Conservation (phyloP, 192 early-diverging fungal species). For the Irineochytrium annulatum region DNA sequence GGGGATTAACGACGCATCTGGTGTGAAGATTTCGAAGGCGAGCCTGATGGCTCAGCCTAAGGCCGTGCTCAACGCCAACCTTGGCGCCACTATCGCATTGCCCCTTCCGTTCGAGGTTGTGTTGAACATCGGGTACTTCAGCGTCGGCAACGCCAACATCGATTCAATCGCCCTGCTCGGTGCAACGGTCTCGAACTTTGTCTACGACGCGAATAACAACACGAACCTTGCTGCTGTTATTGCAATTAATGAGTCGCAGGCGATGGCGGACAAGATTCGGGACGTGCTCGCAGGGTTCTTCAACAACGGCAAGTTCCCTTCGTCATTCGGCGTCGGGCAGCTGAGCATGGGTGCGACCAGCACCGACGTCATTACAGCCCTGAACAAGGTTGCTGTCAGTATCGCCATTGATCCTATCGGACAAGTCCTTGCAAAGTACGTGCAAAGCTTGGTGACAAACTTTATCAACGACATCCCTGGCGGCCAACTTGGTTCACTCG, state of each 20-base stretch:
- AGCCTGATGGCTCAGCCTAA: slow-evolving; percentile 6
- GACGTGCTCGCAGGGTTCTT: not conserved
- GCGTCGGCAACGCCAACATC: slow-evolving; percentile 6
- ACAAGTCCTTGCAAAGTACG: not conserved
- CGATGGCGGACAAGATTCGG: not conserved
- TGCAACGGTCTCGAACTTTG: not conserved
- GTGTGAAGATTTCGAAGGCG: not conserved
- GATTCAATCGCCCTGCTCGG: not conserved
- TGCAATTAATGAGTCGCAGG: slow-evolving; percentile 15
- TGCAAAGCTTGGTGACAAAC: not conserved
- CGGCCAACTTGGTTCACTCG: not conserved
- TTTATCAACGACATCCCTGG: not conserved
- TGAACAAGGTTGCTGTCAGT: slow-evolving; percentile 7
- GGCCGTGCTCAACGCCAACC: not conserved
- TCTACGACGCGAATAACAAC: not conserved
- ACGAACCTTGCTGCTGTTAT: not conserved
- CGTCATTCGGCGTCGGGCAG: slow-evolving; percentile 6
- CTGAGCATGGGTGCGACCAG: slow-evolving; percentile 14
- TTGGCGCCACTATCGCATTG: slow-evolving; percentile 7
- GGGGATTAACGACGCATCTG: not conserved
- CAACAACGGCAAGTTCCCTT: slow-evolving; percentile 15
- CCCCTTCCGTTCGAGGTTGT: slow-evolving; percentile 16
- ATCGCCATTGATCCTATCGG: not conserved
- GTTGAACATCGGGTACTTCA: slow-evolving; percentile 13
- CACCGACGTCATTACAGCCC: slow-evolving; percentile 21